These are phyloP conservation scores for Pyrenophora graminea DNA, from an alignment of 2,329 filamentous ascomycete genomes.

Conservation along the genomic window DNA sequence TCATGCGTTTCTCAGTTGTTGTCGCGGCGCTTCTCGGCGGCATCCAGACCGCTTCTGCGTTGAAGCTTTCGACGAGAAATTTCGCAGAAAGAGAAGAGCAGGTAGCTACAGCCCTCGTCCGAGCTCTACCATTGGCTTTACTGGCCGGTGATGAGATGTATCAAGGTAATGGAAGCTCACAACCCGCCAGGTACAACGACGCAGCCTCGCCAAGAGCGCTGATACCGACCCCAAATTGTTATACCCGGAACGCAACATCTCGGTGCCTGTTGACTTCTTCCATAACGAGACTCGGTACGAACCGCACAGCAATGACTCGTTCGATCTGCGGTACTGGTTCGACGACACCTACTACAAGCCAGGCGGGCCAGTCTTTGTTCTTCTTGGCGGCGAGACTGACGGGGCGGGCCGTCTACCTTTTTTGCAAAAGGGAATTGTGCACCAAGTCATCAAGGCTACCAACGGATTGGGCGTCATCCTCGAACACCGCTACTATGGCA, in stretches of 20 bases:
- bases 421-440: conserved; percentile 77
- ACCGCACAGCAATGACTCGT: conserved; percentile 71
- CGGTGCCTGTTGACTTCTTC: conserved; percentile 75
- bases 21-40: conserved; percentile 29
- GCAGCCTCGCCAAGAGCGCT: conserved; percentile 32
- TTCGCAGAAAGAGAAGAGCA: conserved; percentile 26
- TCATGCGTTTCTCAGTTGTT: conserved; percentile 34
- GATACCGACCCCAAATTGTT: conserved; percentile 42
- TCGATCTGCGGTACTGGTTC: conserved; percentile 80
- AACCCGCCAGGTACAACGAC: conserved; percentile 21
- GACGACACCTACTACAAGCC: conserved; percentile 74
- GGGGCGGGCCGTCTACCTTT: conserved; percentile 68
- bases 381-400: conserved; percentile 72
- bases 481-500: conserved; percentile 87
- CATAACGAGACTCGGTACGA: conserved; percentile 78
- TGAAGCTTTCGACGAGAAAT: conserved; percentile 24
- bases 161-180: conserved; percentile 1
- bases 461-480: conserved; percentile 78
- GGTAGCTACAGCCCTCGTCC: conserved; percentile 14
- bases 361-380: conserved; percentile 80
- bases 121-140: neutral
- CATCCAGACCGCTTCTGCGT: conserved; percentile 29
- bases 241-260: conserved; percentile 58
- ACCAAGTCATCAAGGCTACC: conserved; percentile 67
- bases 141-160: neutral